Percentiles rank a stretch among this genome's conserved stretches.
These are phyloP conservation scores for Betula pendula DNA, from an alignment of 306 rosid species.

Conservation along the genomic window DNA sequence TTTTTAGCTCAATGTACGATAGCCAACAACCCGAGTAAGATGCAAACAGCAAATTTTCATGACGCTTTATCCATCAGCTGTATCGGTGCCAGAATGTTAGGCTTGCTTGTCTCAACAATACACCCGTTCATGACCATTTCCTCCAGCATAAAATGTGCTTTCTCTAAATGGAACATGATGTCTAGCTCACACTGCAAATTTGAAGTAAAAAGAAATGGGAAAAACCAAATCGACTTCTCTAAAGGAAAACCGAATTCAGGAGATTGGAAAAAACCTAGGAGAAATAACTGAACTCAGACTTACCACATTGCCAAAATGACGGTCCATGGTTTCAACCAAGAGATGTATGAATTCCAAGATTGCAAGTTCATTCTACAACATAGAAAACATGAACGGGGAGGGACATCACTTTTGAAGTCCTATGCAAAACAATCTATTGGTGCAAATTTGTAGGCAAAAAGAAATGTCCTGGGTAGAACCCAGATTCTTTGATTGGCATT, in stretches of 20 bases:
- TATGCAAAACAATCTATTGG: not conserved
- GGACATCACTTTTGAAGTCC: constrained; percentile 10
- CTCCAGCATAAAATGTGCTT: constrained; percentile 96
- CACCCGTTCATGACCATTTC: constrained; percentile 98
- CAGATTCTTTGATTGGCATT: not conserved
- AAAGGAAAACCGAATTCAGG: not conserved
- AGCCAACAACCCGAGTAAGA: constrained; percentile 10
- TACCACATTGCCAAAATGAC: constrained; percentile 96
- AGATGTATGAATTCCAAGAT: constrained; percentile 93
- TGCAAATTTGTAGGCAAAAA: not conserved
- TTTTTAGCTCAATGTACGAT: constrained; percentile 20
- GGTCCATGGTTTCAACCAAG: constrained; percentile 95
- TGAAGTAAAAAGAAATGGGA: constrained; percentile 7
- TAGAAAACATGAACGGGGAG: constrained; percentile 14
- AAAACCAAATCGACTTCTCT: not conserved
- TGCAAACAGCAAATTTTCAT: constrained; percentile 31
- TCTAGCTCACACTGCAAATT: constrained; percentile 90
- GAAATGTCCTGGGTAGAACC: not conserved
- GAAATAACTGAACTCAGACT: constrained; percentile 25
- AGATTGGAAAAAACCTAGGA: constrained; percentile 1
- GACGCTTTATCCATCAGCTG: constrained; percentile 88
- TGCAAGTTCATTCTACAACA: constrained; percentile 86
- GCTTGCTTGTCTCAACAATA: constrained; percentile 80
- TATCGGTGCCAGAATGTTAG: constrained; percentile 81
- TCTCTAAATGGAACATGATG: constrained; percentile 97